Percentiles rank a stretch among this genome's conserved stretches.
Conservation (phyloP, 1,139 yeast genomes). For the Groenewaldozyma sp. region DNA sequence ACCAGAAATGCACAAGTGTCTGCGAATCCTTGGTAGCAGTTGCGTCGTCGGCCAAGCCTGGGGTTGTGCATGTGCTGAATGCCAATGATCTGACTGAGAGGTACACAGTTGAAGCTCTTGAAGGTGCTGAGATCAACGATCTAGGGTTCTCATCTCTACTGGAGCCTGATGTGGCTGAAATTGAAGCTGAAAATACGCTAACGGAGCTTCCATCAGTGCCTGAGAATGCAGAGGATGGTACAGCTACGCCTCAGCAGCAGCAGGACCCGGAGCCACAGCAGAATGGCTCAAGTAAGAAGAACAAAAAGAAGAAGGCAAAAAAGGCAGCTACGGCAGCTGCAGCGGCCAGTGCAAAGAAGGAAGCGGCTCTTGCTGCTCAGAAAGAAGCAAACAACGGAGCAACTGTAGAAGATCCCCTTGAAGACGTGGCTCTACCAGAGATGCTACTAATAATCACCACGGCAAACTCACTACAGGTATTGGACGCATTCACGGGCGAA, state of each 20-base stretch:
- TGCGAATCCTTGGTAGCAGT: slow-evolving; percentile 16
- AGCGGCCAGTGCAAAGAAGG: neutral
- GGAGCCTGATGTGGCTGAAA: neutral
- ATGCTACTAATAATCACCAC: neutral
- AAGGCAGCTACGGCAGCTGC: neutral
- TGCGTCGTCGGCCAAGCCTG: slow-evolving; percentile 16
- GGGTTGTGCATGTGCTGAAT: slow-evolving; percentile 13
- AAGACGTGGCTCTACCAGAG: neutral
- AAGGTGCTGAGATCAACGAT: slow-evolving; percentile 8
- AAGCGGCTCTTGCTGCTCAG: neutral
- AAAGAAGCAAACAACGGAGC: neutral
- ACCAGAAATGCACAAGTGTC: slow-evolving; percentile 22
- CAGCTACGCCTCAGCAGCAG: neutral
- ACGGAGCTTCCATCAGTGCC: too few species aligned
- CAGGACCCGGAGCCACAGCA: too few species aligned
- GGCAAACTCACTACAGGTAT: neutral
- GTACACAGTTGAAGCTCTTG: slow-evolving; percentile 4
- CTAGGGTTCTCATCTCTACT: slow-evolving; percentile 1
- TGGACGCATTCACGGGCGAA: neutral
- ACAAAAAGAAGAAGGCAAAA: neutral
- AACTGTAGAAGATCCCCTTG: neutral
- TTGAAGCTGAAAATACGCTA: neutral
- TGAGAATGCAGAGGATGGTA: too few species aligned
- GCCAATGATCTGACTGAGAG: slow-evolving; percentile 7
- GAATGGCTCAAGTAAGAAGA: neutral